Evolutionary conservation across 352 stramenopile species (phyloP).

Genomic region (Globisporangium radiosum): DNA sequence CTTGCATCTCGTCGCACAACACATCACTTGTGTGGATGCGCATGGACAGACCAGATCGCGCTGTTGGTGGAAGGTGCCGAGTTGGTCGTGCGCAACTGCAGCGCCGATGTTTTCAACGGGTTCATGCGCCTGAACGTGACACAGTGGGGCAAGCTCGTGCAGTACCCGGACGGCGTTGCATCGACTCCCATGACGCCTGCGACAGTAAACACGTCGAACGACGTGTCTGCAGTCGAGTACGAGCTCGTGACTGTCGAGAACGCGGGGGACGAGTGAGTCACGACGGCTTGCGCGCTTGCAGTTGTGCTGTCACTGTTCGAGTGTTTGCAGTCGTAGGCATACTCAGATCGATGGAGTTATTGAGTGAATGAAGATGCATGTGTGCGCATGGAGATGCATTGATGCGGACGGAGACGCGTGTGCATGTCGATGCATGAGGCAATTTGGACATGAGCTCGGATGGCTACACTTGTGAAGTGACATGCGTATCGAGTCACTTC

Average conservation of each 20-base stretch:
- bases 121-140: slow-evolving; percentile 84
- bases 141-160: slow-evolving; percentile 76
- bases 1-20: neutral
- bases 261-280: slow-evolving; percentile 25
- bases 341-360: too few relatives aligned
- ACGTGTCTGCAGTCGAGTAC: slow-evolving; percentile 80
- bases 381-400: too few relatives aligned
- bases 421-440: too few relatives aligned
- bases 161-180: slow-evolving; percentile 60
- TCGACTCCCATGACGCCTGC: slow-evolving; percentile 58
- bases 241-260: slow-evolving; percentile 79
- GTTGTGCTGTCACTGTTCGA: neutral
- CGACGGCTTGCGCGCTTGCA: too few relatives aligned
- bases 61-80: slow-evolving; percentile 40
- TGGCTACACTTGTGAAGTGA: too few relatives aligned
- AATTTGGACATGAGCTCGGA: too few relatives aligned
- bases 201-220: slow-evolving; percentile 48
- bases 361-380: too few relatives aligned
- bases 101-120: slow-evolving; percentile 78
- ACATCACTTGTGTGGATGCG: neutral
- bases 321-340: too few relatives aligned
- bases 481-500: too few relatives aligned
- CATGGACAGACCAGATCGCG: slow-evolving; percentile 66
- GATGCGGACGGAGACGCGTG: too few relatives aligned
- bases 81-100: slow-evolving; percentile 78